phyloP scores from a whole-genome alignment of 2,329 filamentous ascomycete species.

The Thielaviopsis populi region DNA sequence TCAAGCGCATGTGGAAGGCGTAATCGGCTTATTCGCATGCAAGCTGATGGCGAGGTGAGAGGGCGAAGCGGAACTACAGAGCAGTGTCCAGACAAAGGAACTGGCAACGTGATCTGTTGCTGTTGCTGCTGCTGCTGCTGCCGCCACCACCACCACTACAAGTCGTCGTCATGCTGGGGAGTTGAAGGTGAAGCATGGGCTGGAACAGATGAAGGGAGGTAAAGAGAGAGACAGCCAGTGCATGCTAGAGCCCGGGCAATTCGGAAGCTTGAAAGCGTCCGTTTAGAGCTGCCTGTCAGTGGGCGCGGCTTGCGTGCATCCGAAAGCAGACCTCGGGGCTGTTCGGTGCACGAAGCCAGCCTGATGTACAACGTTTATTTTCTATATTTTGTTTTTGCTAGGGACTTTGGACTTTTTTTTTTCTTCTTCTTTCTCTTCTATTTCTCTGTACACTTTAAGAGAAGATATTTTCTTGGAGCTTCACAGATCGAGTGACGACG shows the following conservation, averaged over 20 bases:
- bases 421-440: constrained; percentile 8
- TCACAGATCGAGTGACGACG: neutral
- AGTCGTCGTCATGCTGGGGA: neutral
- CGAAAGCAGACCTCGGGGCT: neutral
- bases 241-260: neutral
- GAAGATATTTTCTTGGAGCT: neutral
- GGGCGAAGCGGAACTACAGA: neutral
- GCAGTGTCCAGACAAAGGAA: neutral
- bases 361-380: constrained; percentile 1
- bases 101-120: neutral
- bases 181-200: neutral
- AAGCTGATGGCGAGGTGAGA: neutral
- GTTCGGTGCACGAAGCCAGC: neutral
- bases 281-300: neutral
- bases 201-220: neutral
- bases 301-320: neutral
- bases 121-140: neutral
- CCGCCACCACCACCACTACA: neutral
- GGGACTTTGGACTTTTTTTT: neutral
- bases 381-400: neutral
- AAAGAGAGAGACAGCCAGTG: neutral
- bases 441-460: neutral
- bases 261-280: neutral
- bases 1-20: constrained; percentile 82
- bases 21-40: constrained; percentile 24